These are phyloP conservation scores for Saccharomycopsis sp. DNA, from an alignment of 805 yeast species.

Conservation along the genomic window DNA sequence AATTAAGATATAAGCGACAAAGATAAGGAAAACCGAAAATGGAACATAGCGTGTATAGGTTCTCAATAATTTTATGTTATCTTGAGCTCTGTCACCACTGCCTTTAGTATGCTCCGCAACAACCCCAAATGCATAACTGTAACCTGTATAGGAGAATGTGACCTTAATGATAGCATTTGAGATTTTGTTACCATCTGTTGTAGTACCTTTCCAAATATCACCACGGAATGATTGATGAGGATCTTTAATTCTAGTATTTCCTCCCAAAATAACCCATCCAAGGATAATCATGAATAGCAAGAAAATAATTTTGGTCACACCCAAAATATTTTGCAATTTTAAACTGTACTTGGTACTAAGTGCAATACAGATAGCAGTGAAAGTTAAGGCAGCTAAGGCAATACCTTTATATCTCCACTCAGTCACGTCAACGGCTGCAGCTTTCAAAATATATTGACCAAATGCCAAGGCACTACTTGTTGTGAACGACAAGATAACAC, in stretches of 20 bases:
- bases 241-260: slow-evolving; percentile 30
- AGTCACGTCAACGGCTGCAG: slow-evolving; percentile 29
- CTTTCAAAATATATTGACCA: slow-evolving; percentile 30
- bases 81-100: slow-evolving; percentile 32
- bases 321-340: slow-evolving; percentile 30
- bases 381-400: slow-evolving; percentile 30
- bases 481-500: slow-evolving; percentile 32
- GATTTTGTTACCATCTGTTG: slow-evolving; percentile 37
- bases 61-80: slow-evolving; percentile 16
- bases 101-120: slow-evolving; percentile 25
- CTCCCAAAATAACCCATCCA: slow-evolving; percentile 34
- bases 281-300: slow-evolving; percentile 31
- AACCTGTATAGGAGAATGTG: slow-evolving; percentile 38
- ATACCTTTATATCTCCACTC: slow-evolving; percentile 35
- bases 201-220: slow-evolving; percentile 36
- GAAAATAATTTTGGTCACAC: slow-evolving; percentile 32
- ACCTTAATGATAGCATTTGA: slow-evolving; percentile 39
- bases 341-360: slow-evolving; percentile 29
- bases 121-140: slow-evolving; percentile 34
- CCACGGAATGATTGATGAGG: slow-evolving; percentile 30
- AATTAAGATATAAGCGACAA: slow-evolving; percentile 29
- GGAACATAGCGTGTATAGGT: slow-evolving; percentile 30
- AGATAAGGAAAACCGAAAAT: slow-evolving; percentile 29
- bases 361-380: slow-evolving; percentile 25
- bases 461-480: slow-evolving; percentile 35